Percentiles rank a stretch among this genome's conserved stretches.
phyloP scores from a whole-genome alignment of 2,329 filamentous ascomycete genomes.

The Domatiomyces globalis region DNA sequence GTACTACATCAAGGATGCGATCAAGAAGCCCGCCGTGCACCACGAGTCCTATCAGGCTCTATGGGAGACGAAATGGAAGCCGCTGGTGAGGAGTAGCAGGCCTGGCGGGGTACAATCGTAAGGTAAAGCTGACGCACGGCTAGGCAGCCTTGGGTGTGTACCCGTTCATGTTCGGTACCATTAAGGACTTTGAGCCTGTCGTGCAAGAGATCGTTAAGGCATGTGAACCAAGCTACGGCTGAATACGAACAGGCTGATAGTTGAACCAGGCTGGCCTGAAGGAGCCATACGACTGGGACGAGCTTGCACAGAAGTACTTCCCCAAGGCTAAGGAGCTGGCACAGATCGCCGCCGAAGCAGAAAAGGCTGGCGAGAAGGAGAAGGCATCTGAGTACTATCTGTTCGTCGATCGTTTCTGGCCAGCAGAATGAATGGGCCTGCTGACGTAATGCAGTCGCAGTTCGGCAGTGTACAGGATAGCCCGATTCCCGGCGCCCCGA shows the following conservation, averaged over 20 bases:
- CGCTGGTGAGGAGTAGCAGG: constrained; percentile 36
- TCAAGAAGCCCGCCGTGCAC: constrained; percentile 39
- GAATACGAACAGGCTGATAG: not conserved
- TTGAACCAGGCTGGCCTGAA: constrained; percentile 40
- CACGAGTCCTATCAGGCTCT: constrained; percentile 46
- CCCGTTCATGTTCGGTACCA: constrained; percentile 59
- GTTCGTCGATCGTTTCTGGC: constrained; percentile 3
- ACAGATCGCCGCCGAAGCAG: constrained; percentile 37
- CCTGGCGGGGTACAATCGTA: not conserved
- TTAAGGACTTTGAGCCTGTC: constrained; percentile 56
- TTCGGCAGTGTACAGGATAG: constrained; percentile 58
- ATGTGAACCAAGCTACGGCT: constrained; percentile 9
- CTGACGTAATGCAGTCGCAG: constrained; percentile 48
- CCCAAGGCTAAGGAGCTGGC: constrained; percentile 46
- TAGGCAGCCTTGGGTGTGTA: constrained; percentile 50
- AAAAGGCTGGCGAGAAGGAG: constrained; percentile 34
- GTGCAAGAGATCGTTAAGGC: constrained; percentile 49
- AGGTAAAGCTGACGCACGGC: not conserved
- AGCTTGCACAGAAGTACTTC: constrained; percentile 51
- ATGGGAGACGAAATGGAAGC: constrained; percentile 67
- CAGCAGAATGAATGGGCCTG: not conserved
- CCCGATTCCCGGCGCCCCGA: constrained; percentile 45
- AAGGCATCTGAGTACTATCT: constrained; percentile 38
- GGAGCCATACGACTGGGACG: constrained; percentile 47
- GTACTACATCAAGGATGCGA: constrained; percentile 31